Evolutionary conservation across 1,284 basidiomycete genomes (phyloP).

Genomic region (Cryptococcus sp.): DNA sequence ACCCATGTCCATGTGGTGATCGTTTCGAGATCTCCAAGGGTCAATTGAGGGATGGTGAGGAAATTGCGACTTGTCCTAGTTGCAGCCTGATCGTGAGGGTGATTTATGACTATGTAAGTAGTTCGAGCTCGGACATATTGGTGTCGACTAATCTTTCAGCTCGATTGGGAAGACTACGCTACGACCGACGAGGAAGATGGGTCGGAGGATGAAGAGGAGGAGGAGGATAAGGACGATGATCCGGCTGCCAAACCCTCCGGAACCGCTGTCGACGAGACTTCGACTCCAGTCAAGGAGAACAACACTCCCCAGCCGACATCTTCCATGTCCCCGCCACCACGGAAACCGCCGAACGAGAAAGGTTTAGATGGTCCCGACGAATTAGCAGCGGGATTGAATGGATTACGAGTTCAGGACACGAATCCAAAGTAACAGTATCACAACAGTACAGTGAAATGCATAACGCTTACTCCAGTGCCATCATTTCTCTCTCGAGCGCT

Average conservation of each 20-base stretch:
- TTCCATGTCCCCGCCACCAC: no score
- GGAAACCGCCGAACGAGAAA: no score
- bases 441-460: no score
- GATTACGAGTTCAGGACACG: no score
- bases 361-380: no score
- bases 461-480: not conserved
- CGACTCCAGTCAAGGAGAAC: no score
- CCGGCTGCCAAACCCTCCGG: not conserved
- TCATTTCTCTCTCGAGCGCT: constrained; percentile 10
- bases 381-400: no score
- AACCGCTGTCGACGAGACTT: not conserved
- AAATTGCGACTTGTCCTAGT: constrained; percentile 95
- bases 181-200: constrained; percentile 26
- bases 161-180: constrained; percentile 49
- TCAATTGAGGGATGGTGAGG: constrained; percentile 86
- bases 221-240: not conserved
- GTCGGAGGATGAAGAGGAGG: not conserved
- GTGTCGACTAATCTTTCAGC: constrained; percentile 19
- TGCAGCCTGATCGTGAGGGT: constrained; percentile 91
- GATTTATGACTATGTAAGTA: constrained; percentile 86
- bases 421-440: no score
- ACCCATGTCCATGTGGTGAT: constrained; percentile 97
- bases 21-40: constrained; percentile 89
- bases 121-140: not conserved
- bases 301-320: no score